phyloP scores from a whole-genome alignment of 2,329 filamentous ascomycete genomes.

The Cladorrhinum sp. region DNA sequence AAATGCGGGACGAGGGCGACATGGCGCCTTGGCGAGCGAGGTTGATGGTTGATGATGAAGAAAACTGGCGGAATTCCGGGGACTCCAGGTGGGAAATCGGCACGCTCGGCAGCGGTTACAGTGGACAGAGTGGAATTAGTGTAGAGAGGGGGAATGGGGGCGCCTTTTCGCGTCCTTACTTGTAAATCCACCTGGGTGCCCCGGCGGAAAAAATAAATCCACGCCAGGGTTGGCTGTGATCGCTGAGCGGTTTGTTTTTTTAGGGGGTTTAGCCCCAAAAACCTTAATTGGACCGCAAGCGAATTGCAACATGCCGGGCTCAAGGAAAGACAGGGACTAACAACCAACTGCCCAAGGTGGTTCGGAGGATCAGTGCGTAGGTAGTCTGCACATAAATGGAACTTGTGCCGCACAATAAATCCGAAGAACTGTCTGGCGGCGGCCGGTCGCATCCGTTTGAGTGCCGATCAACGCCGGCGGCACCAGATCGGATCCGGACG shows the following conservation, averaged over 20 bases:
- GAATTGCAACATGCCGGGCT: not conserved
- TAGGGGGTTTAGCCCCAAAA: conserved; percentile 22
- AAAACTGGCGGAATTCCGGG: not conserved
- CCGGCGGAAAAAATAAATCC: no score
- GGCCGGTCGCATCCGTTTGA: conserved; percentile 1
- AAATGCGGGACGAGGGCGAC: not conserved
- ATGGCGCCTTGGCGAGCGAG: conserved; percentile 1
- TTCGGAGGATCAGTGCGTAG: not conserved
- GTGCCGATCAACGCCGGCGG: not conserved
- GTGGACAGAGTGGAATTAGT: not conserved
- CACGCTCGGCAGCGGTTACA: not conserved
- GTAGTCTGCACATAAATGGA: no score
- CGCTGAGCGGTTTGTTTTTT: conserved; percentile 17
- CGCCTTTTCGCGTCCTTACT: not conserved
- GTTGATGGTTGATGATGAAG: not conserved
- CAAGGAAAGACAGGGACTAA: no score
- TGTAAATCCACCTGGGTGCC: no score
- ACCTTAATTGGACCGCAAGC: conserved; percentile 28
- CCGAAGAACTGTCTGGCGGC: not conserved
- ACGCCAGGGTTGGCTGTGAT: conserved; percentile 16
- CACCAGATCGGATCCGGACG: conserved; percentile 7
- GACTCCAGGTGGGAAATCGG: not conserved
- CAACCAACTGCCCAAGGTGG: not conserved
- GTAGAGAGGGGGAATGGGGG: not conserved
- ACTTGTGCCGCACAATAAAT: conserved; percentile 8